These are phyloP conservation scores for Trametes villosa DNA, from an alignment of 768 basidiomycete species.

Conservation along the genomic window DNA sequence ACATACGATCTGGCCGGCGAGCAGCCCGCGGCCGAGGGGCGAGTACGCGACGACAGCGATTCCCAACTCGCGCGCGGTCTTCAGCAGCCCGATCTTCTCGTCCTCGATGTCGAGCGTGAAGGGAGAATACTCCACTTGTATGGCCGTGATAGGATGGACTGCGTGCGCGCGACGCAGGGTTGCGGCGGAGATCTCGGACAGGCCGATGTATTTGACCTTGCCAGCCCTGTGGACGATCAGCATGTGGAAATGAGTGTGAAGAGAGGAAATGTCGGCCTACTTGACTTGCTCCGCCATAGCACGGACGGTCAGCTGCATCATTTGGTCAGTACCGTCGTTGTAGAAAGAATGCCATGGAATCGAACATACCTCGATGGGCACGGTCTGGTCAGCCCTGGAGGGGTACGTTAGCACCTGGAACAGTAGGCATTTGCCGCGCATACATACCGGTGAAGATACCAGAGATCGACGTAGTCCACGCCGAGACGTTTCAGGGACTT, in stretches of 20 bases:
- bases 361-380: background rate
- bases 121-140: conserved; percentile 52
- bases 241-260: background rate
- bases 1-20: conserved; percentile 36
- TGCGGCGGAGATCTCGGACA: conserved; percentile 34
- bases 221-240: conserved; percentile 32
- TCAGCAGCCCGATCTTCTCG: conserved; percentile 41
- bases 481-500: conserved; percentile 35
- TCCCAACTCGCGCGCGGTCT: conserved; percentile 48
- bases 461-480: conserved; percentile 37
- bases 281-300: conserved; percentile 36
- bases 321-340: no score
- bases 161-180: conserved; percentile 34
- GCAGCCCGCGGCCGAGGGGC: conserved; percentile 37
- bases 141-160: conserved; percentile 48
- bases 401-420: no score
- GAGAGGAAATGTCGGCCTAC: conserved; percentile 13
- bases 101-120: conserved; percentile 51
- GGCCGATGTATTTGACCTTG: conserved; percentile 34
- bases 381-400: background rate
- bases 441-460: conserved; percentile 38
- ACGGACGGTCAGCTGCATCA: conserved; percentile 24
- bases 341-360: no score
- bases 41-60: conserved; percentile 51
- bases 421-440: no score